Evolutionary conservation across 352 stramenopile genomes (phyloP).

Genomic region (Thraustochytrium striatum): DNA sequence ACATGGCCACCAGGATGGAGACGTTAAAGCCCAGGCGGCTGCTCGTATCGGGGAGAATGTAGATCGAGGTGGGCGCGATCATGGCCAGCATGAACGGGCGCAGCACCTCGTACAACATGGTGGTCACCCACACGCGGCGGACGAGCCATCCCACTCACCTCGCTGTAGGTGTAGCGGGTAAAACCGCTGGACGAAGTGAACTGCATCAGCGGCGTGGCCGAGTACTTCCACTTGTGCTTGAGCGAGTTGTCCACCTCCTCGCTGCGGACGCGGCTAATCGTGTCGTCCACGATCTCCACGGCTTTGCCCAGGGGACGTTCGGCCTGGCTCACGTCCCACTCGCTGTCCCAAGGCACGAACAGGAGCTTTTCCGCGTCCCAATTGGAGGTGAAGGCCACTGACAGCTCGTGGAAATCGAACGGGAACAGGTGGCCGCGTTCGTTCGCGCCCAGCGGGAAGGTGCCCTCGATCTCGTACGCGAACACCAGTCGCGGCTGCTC

Average conservation of each 20-base stretch:
- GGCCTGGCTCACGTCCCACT: neutral
- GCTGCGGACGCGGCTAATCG: neutral
- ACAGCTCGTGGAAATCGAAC: slow-evolving; percentile 16
- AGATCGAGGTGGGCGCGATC: neutral
- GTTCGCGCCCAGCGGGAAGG: neutral
- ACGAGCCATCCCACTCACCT: neutral
- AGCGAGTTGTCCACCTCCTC: slow-evolving; percentile 2
- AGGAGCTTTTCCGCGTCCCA: slow-evolving; percentile 13
- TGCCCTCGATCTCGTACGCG: neutral
- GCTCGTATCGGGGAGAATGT: neutral
- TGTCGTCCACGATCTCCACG: neutral
- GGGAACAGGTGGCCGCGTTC: neutral
- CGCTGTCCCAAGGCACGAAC: slow-evolving; percentile 18
- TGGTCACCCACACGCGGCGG: neutral
- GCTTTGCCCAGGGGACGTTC: neutral
- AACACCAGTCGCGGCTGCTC: neutral
- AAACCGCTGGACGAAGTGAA: slow-evolving; percentile 18
- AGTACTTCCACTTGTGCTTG: neutral
- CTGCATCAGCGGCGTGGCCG: neutral
- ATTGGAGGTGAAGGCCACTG: neutral
- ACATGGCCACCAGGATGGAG: slow-evolving; percentile 16
- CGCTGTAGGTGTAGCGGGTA: neutral
- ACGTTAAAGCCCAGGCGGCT: neutral
- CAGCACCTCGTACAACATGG: slow-evolving; percentile 9
- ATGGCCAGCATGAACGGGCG: neutral